Evolutionary conservation across 495 filamentous ascomycete species (phyloP).

Genomic region (Aspergillus asperescens): DNA sequence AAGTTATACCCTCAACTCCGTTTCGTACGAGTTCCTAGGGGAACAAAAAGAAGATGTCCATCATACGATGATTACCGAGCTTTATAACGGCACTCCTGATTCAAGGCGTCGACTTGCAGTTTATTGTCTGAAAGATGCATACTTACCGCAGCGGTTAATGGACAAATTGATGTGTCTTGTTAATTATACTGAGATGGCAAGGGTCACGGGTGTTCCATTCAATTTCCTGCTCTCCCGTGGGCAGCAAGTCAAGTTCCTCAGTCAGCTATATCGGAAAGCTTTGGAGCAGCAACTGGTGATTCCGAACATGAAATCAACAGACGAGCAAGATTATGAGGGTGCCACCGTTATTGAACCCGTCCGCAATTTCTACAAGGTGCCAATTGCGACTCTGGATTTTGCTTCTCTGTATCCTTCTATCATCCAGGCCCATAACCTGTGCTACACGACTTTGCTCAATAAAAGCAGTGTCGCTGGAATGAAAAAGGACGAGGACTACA

Average conservation of each 20-base stretch:
- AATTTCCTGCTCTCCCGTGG: slow-evolving; percentile 88
- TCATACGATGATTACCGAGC: slow-evolving; percentile 96
- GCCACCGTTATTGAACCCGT: slow-evolving; percentile 96
- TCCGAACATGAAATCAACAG: slow-evolving; percentile 66
- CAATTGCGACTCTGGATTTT: slow-evolving; percentile 97
- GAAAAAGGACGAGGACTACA: slow-evolving; percentile 88
- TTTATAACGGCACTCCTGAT: slow-evolving; percentile 92
- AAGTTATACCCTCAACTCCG: slow-evolving; percentile 96
- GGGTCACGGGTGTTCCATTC: slow-evolving; percentile 97
- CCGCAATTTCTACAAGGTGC: slow-evolving; percentile 86
- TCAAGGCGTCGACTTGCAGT: slow-evolving; percentile 85
- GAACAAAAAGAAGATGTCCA: slow-evolving; percentile 99
- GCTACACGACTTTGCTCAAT: slow-evolving; percentile 91
- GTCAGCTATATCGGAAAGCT: slow-evolving; percentile 93
- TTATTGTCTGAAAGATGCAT: slow-evolving; percentile 98
- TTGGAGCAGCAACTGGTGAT: slow-evolving; percentile 88
- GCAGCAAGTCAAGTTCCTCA: slow-evolving; percentile 97
- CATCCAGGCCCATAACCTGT: slow-evolving; percentile 97
- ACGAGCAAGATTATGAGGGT: slow-evolving; percentile 86
- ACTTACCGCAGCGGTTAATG: slow-evolving; percentile 88
- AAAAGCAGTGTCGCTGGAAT: slow-evolving; percentile 71
- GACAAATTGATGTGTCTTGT: slow-evolving; percentile 96
- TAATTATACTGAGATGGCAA: slow-evolving; percentile 99
- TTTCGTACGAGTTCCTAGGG: slow-evolving; percentile 91
- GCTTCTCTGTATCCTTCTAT: slow-evolving; percentile 97